Conservation (phyloP, 2,329 filamentous ascomycete genomes). For the Pyricularia pennisetigena region DNA sequence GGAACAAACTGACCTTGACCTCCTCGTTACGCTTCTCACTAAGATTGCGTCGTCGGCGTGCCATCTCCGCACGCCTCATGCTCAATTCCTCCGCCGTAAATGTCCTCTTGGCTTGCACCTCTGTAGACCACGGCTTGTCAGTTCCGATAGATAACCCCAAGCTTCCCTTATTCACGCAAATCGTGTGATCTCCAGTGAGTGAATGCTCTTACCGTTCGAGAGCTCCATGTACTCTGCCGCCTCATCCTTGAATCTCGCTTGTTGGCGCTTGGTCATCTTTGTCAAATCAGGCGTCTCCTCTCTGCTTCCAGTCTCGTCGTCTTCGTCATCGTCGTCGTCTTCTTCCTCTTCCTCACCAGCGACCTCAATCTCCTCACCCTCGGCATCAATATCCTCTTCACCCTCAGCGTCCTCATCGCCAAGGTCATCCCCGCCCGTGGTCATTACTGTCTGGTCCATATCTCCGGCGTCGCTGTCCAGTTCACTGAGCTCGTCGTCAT, state of each 20-base stretch:
- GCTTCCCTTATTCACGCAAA: neutral
- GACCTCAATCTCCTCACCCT: slow-evolving; percentile 25
- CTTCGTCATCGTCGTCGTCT: slow-evolving; percentile 31
- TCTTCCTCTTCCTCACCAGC: slow-evolving; percentile 25
- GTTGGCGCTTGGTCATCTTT: slow-evolving; percentile 52
- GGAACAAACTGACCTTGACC: slow-evolving; percentile 40
- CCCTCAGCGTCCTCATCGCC: slow-evolving; percentile 32
- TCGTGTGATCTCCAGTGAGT: neutral
- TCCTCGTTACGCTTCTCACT: slow-evolving; percentile 56
- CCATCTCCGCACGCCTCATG: slow-evolving; percentile 54
- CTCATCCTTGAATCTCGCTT: slow-evolving; percentile 45
- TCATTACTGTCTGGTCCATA: slow-evolving; percentile 33
- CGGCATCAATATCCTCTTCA: slow-evolving; percentile 28
- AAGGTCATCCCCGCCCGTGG: slow-evolving; percentile 15
- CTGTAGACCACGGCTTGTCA: slow-evolving; percentile 22
- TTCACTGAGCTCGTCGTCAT: slow-evolving; percentile 47
- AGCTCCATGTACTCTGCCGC: slow-evolving; percentile 48
- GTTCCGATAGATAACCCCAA: neutral
- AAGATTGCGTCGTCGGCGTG: slow-evolving; percentile 49
- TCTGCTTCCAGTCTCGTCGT: slow-evolving; percentile 28
- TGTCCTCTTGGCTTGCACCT: slow-evolving; percentile 53
- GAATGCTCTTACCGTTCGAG: slow-evolving; percentile 41
- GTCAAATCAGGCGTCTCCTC: slow-evolving; percentile 43
- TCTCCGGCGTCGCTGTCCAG: slow-evolving; percentile 41
- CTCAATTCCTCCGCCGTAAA: slow-evolving; percentile 53